These are phyloP conservation scores for Beta vulgaris DNA, from an alignment of 148 eudicot species.

Conservation along the genomic window DNA sequence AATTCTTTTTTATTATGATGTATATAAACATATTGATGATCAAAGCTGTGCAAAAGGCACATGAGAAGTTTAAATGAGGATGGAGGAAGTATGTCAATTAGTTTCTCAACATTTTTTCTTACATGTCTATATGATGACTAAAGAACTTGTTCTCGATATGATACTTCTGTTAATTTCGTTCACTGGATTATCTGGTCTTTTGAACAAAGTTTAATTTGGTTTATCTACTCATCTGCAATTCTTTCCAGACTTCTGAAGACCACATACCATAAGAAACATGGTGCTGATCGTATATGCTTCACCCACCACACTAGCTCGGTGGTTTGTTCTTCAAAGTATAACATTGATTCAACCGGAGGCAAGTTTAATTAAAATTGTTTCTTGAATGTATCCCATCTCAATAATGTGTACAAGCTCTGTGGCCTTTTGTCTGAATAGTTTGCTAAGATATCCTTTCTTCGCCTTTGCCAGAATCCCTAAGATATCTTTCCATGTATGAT, in stretches of 20 bases:
- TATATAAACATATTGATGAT: no score
- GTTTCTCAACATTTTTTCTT: no score
- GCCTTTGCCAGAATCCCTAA: constrained; percentile 63
- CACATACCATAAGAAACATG: constrained; percentile 90
- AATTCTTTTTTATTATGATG: no score
- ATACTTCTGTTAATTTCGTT: neutral
- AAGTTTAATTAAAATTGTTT: constrained; percentile 14
- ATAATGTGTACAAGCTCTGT: neutral
- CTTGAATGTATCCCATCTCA: neutral
- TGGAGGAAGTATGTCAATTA: no score
- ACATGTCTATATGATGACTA: neutral
- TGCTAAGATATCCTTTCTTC: constrained; percentile 7
- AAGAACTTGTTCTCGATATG: neutral
- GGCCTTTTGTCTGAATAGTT: neutral
- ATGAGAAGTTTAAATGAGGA: no score
- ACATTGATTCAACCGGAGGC: constrained; percentile 78
- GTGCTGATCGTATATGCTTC: constrained; percentile 95
- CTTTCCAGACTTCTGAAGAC: constrained; percentile 81
- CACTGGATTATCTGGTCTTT: neutral
- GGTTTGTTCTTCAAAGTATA: constrained; percentile 79
- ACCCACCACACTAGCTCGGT: constrained; percentile 91
- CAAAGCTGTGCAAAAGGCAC: no score
- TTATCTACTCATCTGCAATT: neutral
- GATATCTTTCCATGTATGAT: constrained; percentile 94
- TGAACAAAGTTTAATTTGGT: neutral